Base-by-base conservation (phyloP, 192 early-diverging fungal species). In the Coemansia erecta region DNA sequence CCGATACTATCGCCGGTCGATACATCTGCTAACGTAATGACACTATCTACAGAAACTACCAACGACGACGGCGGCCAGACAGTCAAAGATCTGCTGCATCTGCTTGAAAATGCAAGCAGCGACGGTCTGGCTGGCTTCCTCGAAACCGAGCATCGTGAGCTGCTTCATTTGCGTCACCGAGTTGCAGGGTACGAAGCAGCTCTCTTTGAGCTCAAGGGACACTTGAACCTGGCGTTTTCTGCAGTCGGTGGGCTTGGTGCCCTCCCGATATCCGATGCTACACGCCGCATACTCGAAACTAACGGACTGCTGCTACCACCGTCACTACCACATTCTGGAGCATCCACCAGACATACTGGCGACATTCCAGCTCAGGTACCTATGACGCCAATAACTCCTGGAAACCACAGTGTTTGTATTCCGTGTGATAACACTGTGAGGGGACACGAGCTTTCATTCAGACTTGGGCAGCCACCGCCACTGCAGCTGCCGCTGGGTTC, bases 61-160 rank as follows among this genome's bases (percentile, higher is more conserved):
- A 15, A 28, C 33, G 33, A 55, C 28, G 53, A 55, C 37, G 53
- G 33, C 8, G 53, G 24, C 24, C 35, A 55, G 12, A 42, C 49
- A 14, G 53, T 67, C 28, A 50, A 24, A 0, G 67, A 69, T 31
- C 42, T 69, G 0, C 56, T 69, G 2, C 59, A 54, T 18, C 51
- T 69, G 50, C 60, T 69, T 12, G 60, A 69, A 13, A 54, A 54
- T 24, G 56, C 61, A 41, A 57, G 61, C 19, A 47, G 50, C 40
- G 50, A 59, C 23, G 58, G 56, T 19, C 56, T 73, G 17, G 54
- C 49, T 11, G 56, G 42, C 41, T 62, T 66, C 31, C 51, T 66
- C 9, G 56, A 66, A 11, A 52, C 50, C 8, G 64, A 73, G 35
- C 64, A 67, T 26, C 39, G 31, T 24, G 71, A 73, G 64, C 71